A percentile compares a stretch with the other conserved stretches of the same genome.
Conservation (phyloP, 495 filamentous ascomycete genomes). For the Lindgomyces ingoldianus region DNA sequence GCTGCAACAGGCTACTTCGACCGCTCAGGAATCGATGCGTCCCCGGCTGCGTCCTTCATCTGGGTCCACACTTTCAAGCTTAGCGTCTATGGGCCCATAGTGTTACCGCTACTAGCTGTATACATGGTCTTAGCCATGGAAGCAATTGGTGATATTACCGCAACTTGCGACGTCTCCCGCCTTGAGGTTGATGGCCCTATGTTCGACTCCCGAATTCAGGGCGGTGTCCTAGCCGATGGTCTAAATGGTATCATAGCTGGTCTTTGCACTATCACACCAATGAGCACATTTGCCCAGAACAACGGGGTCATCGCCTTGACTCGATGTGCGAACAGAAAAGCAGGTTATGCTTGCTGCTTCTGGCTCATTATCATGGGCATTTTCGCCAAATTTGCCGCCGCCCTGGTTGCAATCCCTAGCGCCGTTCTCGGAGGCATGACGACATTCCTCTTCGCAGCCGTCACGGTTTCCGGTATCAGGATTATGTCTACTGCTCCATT, state of each 20-base stretch:
- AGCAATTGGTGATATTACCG: constrained; percentile 79
- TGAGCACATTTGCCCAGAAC: constrained; percentile 82
- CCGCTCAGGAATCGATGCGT: constrained; percentile 62
- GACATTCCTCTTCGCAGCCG: constrained; percentile 82
- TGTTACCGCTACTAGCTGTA: constrained; percentile 80
- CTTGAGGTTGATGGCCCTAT: constrained; percentile 75
- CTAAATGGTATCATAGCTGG: constrained; percentile 78
- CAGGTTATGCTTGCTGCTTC: constrained; percentile 74
- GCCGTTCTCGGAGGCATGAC: constrained; percentile 91
- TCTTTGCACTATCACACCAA: constrained; percentile 80
- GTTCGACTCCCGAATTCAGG: constrained; percentile 89
- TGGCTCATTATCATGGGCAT: constrained; percentile 88
- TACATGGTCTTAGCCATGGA: constrained; percentile 90
- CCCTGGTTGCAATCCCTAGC: constrained; percentile 77
- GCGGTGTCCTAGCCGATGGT: constrained; percentile 84
- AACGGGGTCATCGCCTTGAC: constrained; percentile 92
- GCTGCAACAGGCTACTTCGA: constrained; percentile 85
- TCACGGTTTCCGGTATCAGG: constrained; percentile 81
- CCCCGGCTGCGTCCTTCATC: constrained; percentile 79
- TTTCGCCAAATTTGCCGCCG: constrained; percentile 90
- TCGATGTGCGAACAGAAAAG: constrained; percentile 83
- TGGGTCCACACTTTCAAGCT: constrained; percentile 90
- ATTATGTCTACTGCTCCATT: constrained; percentile 80
- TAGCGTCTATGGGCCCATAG: constrained; percentile 76
- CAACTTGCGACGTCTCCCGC: constrained; percentile 78